Evolutionary conservation across 1,284 basidiomycete species (phyloP), one percentile per base, ranked within the genome.

Genomic region (Pseudozyma sp.): DNA sequence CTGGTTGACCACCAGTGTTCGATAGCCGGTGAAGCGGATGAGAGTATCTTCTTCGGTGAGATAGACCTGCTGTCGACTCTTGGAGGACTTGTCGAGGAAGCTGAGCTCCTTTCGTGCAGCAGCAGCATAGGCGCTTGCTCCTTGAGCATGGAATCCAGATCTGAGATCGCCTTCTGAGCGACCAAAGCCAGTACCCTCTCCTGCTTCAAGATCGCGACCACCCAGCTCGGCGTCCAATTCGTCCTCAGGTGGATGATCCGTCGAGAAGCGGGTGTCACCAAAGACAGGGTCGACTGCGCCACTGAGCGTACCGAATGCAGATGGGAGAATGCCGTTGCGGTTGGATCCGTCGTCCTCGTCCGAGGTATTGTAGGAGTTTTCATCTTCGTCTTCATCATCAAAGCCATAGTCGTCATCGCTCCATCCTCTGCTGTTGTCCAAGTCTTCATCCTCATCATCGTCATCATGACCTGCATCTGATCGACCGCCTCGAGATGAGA

Each of bases 11-110:
- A 81, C 81, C 47, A 92, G 87, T 6, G 90, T 89, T 78, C 92
- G 91, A 82, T 94, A 96, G n/a, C 95, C 95, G 16, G 94, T 89
- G 81, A 99, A 92, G 8, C 94, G 91, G 59, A 99, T 89, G 14
- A 91, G 91, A 45, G 90, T 89, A 81, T 99, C 97, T 85, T 99
- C 97, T 79, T 99, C 97, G 4, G 91, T 88, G 31, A 99, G 89
- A 80, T 95, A 90, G 42, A 99, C 89, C 2, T 90, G 92, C 86
- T 99, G 97, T 63, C 93, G 76, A 56, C 71, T 70, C 49, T 60
- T 75, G 51, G 78, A 79, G 18, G 60, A 56, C 62, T 82, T 82
- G 70, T 85, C 82, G 21, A 83, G 78, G 61, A 66, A 85, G 39
- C 54, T 80, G 52, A 76, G 35, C 52, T 80, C 73, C 35, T 59